Evolutionary conservation across 2,329 filamentous ascomycete species (phyloP).

Genomic region (Hirsutella minnesotensis): DNA sequence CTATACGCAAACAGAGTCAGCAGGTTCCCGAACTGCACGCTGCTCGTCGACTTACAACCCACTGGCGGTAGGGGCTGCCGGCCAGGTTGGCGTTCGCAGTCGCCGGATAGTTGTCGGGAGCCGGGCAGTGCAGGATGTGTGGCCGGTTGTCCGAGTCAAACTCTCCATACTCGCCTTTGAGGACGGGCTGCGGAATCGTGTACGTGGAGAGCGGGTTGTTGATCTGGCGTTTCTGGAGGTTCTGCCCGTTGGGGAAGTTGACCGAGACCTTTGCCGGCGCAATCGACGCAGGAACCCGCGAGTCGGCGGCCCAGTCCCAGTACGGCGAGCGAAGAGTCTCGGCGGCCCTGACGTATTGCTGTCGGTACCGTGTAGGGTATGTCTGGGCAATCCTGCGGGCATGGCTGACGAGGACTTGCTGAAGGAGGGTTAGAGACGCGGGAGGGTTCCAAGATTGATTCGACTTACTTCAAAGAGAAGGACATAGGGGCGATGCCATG

Average conservation of each 20-base stretch:
- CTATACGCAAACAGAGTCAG: slow-evolving; percentile 9
- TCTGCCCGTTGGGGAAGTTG: slow-evolving; percentile 15
- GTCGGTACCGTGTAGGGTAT: slow-evolving; percentile 25
- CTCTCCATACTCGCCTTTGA: slow-evolving; percentile 25
- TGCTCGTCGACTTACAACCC: slow-evolving; percentile 31
- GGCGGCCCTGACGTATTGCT: slow-evolving; percentile 30
- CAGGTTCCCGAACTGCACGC: too few species aligned
- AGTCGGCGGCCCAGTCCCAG: slow-evolving; percentile 41
- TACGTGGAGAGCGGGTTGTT: slow-evolving; percentile 42
- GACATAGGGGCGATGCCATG: slow-evolving; percentile 48
- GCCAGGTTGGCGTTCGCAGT: slow-evolving; percentile 24
- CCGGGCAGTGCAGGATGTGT: slow-evolving; percentile 28
- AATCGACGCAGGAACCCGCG: slow-evolving; percentile 28
- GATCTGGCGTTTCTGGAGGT: slow-evolving; percentile 19
- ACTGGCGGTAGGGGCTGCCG: slow-evolving; percentile 22
- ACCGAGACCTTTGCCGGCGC: slow-evolving; percentile 22
- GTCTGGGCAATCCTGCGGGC: slow-evolving; percentile 32
- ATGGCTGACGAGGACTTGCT: slow-evolving; percentile 37
- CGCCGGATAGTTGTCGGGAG: slow-evolving; percentile 24
- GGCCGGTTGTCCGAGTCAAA: slow-evolving; percentile 15
- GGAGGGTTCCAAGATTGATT: too few species aligned
- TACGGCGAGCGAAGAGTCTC: slow-evolving; percentile 34
- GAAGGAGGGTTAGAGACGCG: not conserved
- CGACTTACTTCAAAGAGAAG: slow-evolving; percentile 37
- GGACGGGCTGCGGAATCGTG: slow-evolving; percentile 29